Conservation (phyloP, 352 stramenopile genomes). For the Phytophthora hybrid region DNA sequence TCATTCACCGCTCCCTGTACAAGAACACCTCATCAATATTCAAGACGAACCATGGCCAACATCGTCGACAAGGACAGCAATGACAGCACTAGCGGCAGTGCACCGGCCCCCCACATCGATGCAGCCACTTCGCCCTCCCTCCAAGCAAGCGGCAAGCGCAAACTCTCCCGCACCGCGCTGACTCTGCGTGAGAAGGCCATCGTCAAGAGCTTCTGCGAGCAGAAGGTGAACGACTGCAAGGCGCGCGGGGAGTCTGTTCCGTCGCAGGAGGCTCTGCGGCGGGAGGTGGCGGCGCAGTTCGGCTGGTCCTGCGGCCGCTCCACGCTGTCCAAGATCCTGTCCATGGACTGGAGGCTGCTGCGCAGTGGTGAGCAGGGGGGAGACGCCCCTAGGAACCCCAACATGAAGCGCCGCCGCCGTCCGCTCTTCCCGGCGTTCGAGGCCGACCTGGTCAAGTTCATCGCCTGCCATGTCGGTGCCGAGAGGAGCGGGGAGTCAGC, state of each 20-base stretch:
- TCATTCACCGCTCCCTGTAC: slow-evolving; percentile 24
- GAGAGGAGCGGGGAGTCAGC: not conserved
- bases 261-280: slow-evolving; percentile 68
- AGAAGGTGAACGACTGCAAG: slow-evolving; percentile 68
- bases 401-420: slow-evolving; percentile 81
- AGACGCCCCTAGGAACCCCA: slow-evolving; percentile 60
- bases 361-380: slow-evolving; percentile 36
- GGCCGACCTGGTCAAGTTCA: slow-evolving; percentile 66
- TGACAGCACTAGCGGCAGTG: not conserved
- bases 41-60: slow-evolving; percentile 11
- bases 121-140: not conserved
- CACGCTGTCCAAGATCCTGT: slow-evolving; percentile 80
- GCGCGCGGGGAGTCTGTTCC: slow-evolving; percentile 58
- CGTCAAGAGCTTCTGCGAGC: slow-evolving; percentile 82
- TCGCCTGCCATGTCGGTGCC: slow-evolving; percentile 37
- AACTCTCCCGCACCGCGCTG: slow-evolving; percentile 56
- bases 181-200: slow-evolving; percentile 77
- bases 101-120: slow-evolving; percentile 1
- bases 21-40: slow-evolving; percentile 35
- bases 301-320: slow-evolving; percentile 74
- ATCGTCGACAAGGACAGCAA: not conserved
- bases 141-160: slow-evolving; percentile 30
- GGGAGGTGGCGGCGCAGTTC: slow-evolving; percentile 61
- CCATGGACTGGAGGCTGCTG: slow-evolving; percentile 69
- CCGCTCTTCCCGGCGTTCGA: slow-evolving; percentile 79